Conservation (phyloP, 106 monocot genomes). For the Platanthera zijinensis region DNA sequence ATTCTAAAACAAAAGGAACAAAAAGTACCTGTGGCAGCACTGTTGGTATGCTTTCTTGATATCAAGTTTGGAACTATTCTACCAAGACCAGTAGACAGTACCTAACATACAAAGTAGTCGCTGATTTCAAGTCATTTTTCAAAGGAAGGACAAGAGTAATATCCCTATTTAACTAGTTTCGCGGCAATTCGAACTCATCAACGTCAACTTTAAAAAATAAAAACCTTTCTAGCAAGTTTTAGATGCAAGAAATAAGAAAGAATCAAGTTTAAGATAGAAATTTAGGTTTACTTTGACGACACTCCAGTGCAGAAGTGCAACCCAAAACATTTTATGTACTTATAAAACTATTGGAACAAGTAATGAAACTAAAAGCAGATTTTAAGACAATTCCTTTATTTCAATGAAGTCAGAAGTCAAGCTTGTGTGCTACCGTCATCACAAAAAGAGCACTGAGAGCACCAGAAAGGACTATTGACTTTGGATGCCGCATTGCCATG, state of each 20-base stretch:
- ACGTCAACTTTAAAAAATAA: background rate
- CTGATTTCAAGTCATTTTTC: background rate
- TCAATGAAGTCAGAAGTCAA: background rate
- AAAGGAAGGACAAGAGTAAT: background rate
- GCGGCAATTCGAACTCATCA: background rate
- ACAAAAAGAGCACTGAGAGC: conserved; percentile 85
- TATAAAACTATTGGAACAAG: background rate
- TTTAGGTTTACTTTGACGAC: background rate
- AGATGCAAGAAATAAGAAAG: background rate
- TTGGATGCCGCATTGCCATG: conserved; percentile 98
- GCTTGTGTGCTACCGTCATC: conserved; percentile 65
- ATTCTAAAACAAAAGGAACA: background rate
- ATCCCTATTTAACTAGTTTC: background rate
- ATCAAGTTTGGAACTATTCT: conserved; percentile 94
- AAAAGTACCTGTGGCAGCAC: conserved; percentile 81
- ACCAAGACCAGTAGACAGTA: conserved; percentile 92
- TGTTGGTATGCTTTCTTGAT: conserved; percentile 94
- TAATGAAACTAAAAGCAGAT: background rate
- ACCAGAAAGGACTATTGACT: conserved; percentile 87
- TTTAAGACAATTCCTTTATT: background rate
- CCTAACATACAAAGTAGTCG: conserved; percentile 21
- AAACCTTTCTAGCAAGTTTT: background rate
- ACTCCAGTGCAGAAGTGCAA: background rate
- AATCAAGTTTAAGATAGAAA: background rate
- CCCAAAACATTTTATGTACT: background rate